Base-by-base conservation (phyloP, 257 asterid genomes). In the Petunia secreta region DNA sequence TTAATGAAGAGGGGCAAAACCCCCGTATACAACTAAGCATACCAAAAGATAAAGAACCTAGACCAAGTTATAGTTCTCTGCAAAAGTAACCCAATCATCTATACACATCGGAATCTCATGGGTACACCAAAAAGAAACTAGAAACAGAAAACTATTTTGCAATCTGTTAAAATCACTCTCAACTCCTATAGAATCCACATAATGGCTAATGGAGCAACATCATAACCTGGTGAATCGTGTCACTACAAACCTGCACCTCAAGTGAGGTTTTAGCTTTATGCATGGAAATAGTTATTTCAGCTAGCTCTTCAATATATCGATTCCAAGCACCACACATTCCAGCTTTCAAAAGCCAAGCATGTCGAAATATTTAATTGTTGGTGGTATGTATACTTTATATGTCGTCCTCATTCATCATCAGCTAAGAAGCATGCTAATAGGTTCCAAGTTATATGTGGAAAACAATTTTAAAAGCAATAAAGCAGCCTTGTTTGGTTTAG, bases 221-320 rank as follows among this genome's bases (percentile, higher is more conserved):
- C 8, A 57, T 66, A 39, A 46, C 75, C 73, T 40, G 75, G 52
- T 66, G 1, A 66, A 66, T 66, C 75, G 15, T 66, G 37, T 6
- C 53, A 66, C 6, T 66, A 66, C 9, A 3, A 66, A 53, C 41
- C 75, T 40, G 25, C 75, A 41, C 53, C 6, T 66, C 75, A 41
- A 39, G 75, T 66, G 37, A 14, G 41, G 10, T 41, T 66, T 41
- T 40, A 40, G 25, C 46, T 38, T 63, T 38, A 63, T 41, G 74
- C 36, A 64, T 66, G 74, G 52, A 66, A 66, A 66, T 66, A 66
- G 53, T 40, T 66, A 16, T 16, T 66, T 66, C 75, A 67, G 54
- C 38, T 34, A 41, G 75, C 50, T 67, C 75, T 11, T 67, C n/a
- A 15, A 11, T 67, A 41, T 67, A 67, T 67, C 15, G 40, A 67